Evolutionary conservation across 257 asterid genomes (phyloP).

Genomic region (Solanum etuberosum): DNA sequence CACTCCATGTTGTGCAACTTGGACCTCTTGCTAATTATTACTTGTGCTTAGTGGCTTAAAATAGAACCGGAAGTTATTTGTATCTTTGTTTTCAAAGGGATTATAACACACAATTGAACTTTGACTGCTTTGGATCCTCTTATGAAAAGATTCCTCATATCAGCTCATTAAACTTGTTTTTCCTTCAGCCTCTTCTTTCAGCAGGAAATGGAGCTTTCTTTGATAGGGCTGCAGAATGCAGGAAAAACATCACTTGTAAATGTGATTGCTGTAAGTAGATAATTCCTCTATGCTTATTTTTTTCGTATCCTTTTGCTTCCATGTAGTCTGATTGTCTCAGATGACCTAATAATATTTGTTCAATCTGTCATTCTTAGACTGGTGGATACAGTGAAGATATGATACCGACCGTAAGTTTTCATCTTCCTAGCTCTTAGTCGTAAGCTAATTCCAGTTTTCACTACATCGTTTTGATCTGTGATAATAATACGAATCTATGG

Average conservation of each 20-base stretch:
- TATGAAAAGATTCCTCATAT: neutral
- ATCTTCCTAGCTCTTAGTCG: neutral
- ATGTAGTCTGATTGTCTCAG: neutral
- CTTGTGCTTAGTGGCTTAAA: neutral
- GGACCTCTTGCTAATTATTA: neutral
- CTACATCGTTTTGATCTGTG: neutral
- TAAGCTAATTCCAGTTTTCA: neutral
- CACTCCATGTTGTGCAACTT: neutral
- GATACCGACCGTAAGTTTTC: slow-evolving; percentile 85
- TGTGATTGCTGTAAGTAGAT: slow-evolving; percentile 79
- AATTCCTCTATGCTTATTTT: neutral
- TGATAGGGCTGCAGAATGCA: slow-evolving; percentile 96
- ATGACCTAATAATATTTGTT: slow-evolving; percentile 1
- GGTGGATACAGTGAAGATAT: slow-evolving; percentile 99
- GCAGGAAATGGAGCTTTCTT: slow-evolving; percentile 99
- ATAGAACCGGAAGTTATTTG: neutral
- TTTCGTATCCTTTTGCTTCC: neutral
- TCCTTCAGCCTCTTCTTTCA: slow-evolving; percentile 82
- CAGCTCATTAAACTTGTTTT: neutral
- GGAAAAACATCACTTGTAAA: slow-evolving; percentile 98
- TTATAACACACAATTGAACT: neutral
- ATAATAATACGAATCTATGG: neutral
- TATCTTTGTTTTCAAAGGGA: neutral
- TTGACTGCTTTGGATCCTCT: neutral
- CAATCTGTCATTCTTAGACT: slow-evolving; percentile 35